Evolutionary conservation across 2,329 filamentous ascomycete species (phyloP), one percentile per base, ranked within the genome.

Genomic region (Bipolaris gigantea): DNA sequence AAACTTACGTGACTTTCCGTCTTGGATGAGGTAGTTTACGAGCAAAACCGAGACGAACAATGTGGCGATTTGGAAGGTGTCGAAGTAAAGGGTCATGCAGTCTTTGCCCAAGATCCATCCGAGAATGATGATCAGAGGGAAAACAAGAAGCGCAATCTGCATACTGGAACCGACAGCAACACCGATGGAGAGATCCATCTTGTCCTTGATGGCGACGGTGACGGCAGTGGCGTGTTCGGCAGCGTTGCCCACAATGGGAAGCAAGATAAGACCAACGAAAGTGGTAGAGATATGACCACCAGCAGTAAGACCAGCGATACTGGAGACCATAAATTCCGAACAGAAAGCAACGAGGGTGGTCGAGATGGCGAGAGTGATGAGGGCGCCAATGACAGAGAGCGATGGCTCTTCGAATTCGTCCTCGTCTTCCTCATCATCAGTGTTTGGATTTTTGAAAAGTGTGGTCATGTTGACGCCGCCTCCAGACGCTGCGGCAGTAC

Each of bases 331-430:
- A 69, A 81, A 86, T 64, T 87, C 85, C 9, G 84, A 85, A 64
- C 90, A 94, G 36, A 94, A 80, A 1, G 89, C 91, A 42, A 96
- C 91, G 48, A 93, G 79, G 38, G 87, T 88, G 3, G 90, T 96
- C 0, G 89, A 86, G n/a, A 83, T 77, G 6, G 80, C 80, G 3
- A 97, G 84, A 0, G 89, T 89, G 39, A 83, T 77, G 4, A 96
- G 64, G 1, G 92, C 91, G 13, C 92, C 89, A 36, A 79, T 72
- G 48, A 93, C 81, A 48, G 87, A 84, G 21, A 97, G 80, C 60
- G 90, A 85, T 0, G 92, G 91, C 62, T 95, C 90, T 7, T 81
- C 80, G 16, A 91, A 88, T 0, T 92, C 89, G 0, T 89, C 86
- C 0, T 83, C 83, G 1, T 85, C 83, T 1, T 85, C 82, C 0